Conservation (phyloP, 352 stramenopile genomes). For the Aphanomyces stellatus region DNA sequence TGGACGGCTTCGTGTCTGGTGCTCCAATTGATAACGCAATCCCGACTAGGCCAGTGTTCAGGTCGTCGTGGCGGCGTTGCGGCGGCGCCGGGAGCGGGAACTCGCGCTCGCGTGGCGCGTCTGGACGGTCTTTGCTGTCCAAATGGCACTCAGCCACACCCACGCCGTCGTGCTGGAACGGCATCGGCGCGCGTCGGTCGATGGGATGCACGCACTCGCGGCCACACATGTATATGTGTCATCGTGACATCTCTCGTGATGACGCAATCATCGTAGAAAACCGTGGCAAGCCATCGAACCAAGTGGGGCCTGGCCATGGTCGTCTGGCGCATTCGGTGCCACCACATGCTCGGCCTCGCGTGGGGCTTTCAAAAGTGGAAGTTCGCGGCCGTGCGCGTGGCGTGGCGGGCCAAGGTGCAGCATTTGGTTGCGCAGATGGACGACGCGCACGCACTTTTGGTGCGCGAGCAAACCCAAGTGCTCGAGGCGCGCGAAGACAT, state of each 20-base stretch:
- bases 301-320: not conserved
- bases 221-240: not conserved
- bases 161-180: not conserved
- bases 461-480: not conserved
- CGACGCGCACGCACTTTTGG: not conserved
- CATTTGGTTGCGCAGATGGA: not conserved
- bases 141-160: not conserved
- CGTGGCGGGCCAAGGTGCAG: conserved; percentile 2
- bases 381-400: not conserved
- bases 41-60: not conserved
- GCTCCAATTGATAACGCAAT: too few species aligned
- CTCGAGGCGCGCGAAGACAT: not conserved
- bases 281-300: not conserved
- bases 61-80: not conserved
- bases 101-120: not conserved
- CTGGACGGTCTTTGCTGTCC: not conserved
- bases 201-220: not conserved
- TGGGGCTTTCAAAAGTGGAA: conserved; percentile 7
- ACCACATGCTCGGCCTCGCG: not conserved
- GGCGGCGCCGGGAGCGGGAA: not conserved
- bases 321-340: not conserved
- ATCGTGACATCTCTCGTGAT: not conserved
- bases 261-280: not conserved
- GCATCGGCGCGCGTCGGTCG: not conserved
- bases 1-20: not conserved